These are phyloP conservation scores for Lachnellula hyalina DNA, from an alignment of 2,329 filamentous ascomycete species.

Conservation along the genomic window DNA sequence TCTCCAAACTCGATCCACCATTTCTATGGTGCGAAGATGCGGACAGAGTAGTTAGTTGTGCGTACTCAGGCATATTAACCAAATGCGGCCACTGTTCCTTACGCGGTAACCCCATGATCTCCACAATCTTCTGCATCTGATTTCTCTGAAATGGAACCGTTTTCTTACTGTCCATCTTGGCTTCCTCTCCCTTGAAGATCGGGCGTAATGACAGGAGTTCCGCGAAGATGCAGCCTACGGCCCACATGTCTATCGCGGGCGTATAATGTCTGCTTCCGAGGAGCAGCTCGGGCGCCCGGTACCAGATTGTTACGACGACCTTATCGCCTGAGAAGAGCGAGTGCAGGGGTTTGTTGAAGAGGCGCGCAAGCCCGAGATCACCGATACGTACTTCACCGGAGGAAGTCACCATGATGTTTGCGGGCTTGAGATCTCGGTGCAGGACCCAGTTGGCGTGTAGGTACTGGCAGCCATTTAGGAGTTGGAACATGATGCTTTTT, in stretches of 20 bases:
- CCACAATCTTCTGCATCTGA: conserved; percentile 98
- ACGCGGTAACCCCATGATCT: conserved; percentile 86
- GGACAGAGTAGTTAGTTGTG: conserved; percentile 57
- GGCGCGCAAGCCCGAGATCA: conserved; percentile 82
- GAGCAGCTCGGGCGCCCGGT: conserved; percentile 88
- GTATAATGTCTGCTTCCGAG: conserved; percentile 95
- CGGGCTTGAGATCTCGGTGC: conserved; percentile 93
- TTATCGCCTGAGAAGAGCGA: conserved; percentile 92
- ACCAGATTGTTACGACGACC: conserved; percentile 99
- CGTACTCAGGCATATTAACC: conserved; percentile 79
- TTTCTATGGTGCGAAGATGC: conserved; percentile 38
- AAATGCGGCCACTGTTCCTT: conserved; percentile 87
- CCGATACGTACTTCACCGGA: conserved; percentile 88
- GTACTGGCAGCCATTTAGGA: conserved; percentile 91
- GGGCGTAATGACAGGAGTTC: conserved; percentile 84
- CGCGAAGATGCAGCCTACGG: conserved; percentile 95
- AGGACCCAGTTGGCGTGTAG: conserved; percentile 96
- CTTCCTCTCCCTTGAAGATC: conserved; percentile 98
- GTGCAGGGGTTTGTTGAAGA: conserved; percentile 91
- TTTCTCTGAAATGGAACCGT: conserved; percentile 95
- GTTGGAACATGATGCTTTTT: conserved; percentile 91
- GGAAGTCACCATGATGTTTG: conserved; percentile 98
- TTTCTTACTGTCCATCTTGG: conserved; percentile 98
- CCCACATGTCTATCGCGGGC: conserved; percentile 95
- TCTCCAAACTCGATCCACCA: conserved; percentile 54